These are phyloP conservation scores for Pseudocercospora musae DNA, from an alignment of 2,329 filamentous ascomycete genomes.

Conservation along the genomic window DNA sequence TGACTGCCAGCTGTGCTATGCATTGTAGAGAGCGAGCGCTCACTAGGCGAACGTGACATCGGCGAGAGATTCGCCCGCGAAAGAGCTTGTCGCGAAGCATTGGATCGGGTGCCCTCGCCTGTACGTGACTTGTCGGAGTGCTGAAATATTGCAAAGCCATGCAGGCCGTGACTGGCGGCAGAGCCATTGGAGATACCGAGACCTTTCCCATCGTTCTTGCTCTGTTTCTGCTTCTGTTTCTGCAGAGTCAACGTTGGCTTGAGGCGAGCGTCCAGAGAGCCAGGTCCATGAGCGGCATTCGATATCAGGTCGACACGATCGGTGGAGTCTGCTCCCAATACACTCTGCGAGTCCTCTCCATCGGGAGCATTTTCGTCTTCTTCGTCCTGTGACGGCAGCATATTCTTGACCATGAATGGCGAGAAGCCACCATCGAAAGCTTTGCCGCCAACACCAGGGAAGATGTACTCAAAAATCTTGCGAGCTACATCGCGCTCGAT, in stretches of 20 bases:
- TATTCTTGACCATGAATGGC: conserved; percentile 58
- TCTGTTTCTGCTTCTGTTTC: conserved; percentile 29
- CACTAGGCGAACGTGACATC: conserved; percentile 32
- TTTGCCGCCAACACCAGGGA: conserved; percentile 69
- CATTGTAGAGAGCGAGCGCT: conserved; percentile 31
- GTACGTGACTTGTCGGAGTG: conserved; percentile 34
- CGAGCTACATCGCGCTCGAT: conserved; percentile 90
- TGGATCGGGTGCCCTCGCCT: conserved; percentile 17
- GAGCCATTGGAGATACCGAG: conserved; percentile 30
- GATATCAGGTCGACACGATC: conserved; percentile 9
- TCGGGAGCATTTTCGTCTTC: conserved; percentile 44
- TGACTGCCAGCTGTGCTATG: conserved; percentile 24
- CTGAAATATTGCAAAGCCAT: conserved; percentile 46
- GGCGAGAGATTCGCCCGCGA: conserved; percentile 25
- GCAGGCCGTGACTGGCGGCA: conserved; percentile 27
- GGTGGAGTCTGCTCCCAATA: conserved; percentile 11
- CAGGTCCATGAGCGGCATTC: conserved; percentile 58
- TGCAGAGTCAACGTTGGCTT: conserved; percentile 70
- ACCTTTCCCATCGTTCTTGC: conserved; percentile 31
- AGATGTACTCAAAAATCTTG: conserved; percentile 94
- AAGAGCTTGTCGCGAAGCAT: conserved; percentile 26
- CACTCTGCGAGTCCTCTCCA: conserved; percentile 43
- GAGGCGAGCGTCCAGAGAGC: conserved; percentile 76
- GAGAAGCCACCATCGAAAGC: conserved; percentile 54
- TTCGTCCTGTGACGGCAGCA: conserved; percentile 46